phyloP scores from a whole-genome alignment of 2,329 filamentous ascomycete genomes.

The Lanzia echinophila region DNA sequence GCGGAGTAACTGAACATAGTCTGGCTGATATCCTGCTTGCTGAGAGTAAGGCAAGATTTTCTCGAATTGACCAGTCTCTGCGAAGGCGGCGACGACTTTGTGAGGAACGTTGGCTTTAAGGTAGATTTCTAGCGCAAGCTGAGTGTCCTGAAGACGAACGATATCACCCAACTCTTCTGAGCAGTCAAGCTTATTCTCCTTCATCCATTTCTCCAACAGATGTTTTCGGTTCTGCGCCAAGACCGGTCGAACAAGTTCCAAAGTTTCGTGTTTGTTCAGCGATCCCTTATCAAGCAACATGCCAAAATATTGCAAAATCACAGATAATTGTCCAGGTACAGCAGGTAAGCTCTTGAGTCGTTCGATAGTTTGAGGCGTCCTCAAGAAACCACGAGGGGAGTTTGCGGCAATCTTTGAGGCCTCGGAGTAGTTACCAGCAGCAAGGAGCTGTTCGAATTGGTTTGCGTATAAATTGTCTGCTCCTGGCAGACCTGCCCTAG shows the following conservation, averaged over 20 bases:
- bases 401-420: slow-evolving; percentile 95
- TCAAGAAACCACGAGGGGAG: slow-evolving; percentile 90
- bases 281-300: slow-evolving; percentile 93
- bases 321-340: slow-evolving; percentile 79
- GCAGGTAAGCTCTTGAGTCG: slow-evolving; percentile 83
- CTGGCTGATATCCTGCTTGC: slow-evolving; percentile 82
- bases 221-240: slow-evolving; percentile 92
- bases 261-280: slow-evolving; percentile 86
- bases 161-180: slow-evolving; percentile 96
- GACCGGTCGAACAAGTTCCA: slow-evolving; percentile 89
- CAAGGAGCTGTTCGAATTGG: slow-evolving; percentile 85
- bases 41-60: slow-evolving; percentile 90
- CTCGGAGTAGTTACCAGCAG: slow-evolving; percentile 71
- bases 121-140: slow-evolving; percentile 83
- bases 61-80: slow-evolving; percentile 93
- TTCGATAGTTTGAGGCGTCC: slow-evolving; percentile 91
- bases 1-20: slow-evolving; percentile 86
- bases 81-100: slow-evolving; percentile 92
- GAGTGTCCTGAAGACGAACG: slow-evolving; percentile 81
- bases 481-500: slow-evolving; percentile 85
- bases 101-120: slow-evolving; percentile 82
- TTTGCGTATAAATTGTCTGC: slow-evolving; percentile 89
- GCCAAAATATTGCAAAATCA: slow-evolving; percentile 95
- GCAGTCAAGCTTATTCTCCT: slow-evolving; percentile 90
- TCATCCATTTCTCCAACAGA: slow-evolving; percentile 94